These are phyloP conservation scores for Cercophora scortea DNA, from an alignment of 495 filamentous ascomycete genomes.

Conservation along the genomic window DNA sequence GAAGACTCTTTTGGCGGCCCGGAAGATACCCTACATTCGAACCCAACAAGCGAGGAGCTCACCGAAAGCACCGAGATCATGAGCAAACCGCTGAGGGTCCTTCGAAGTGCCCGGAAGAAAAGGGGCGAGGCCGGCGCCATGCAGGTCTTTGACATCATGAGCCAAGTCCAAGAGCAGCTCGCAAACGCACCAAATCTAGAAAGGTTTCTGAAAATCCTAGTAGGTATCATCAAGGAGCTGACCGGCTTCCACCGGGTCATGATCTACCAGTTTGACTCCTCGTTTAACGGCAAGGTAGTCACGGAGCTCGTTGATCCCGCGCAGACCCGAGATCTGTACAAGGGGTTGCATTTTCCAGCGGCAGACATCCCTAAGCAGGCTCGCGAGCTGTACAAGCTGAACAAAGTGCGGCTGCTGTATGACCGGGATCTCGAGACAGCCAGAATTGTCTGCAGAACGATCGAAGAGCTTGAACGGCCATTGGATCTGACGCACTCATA, in stretches of 20 bases:
- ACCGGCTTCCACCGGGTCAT: slow-evolving; percentile 91
- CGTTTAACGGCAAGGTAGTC: slow-evolving; percentile 79
- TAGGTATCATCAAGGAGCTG: slow-evolving; percentile 77
- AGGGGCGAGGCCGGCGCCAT: slow-evolving; percentile 83
- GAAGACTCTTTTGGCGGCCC: slow-evolving; percentile 52
- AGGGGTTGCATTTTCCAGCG: slow-evolving; percentile 84
- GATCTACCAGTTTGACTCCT: slow-evolving; percentile 85
- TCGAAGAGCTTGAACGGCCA: slow-evolving; percentile 68
- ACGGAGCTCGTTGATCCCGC: slow-evolving; percentile 77
- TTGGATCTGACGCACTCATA: slow-evolving; percentile 82
- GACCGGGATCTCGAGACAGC: slow-evolving; percentile 69
- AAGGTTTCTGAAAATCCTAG: slow-evolving; percentile 60
- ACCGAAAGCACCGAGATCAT: slow-evolving; percentile 62
- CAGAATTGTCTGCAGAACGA: slow-evolving; percentile 71
- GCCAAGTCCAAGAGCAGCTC: slow-evolving; percentile 74
- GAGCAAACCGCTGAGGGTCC: slow-evolving; percentile 70
- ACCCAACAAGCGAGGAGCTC: slow-evolving; percentile 65
- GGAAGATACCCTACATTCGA: slow-evolving; percentile 62
- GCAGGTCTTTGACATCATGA: slow-evolving; percentile 92
- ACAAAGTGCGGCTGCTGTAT: slow-evolving; percentile 71
- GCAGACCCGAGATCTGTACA: slow-evolving; percentile 79
- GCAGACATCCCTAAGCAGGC: slow-evolving; percentile 87
- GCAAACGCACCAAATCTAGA: slow-evolving; percentile 61
- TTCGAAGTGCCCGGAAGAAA: slow-evolving; percentile 68
- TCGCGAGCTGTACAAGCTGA: slow-evolving; percentile 72